Conservation (phyloP, 805 yeast species). For the Candida ortonii region DNA sequence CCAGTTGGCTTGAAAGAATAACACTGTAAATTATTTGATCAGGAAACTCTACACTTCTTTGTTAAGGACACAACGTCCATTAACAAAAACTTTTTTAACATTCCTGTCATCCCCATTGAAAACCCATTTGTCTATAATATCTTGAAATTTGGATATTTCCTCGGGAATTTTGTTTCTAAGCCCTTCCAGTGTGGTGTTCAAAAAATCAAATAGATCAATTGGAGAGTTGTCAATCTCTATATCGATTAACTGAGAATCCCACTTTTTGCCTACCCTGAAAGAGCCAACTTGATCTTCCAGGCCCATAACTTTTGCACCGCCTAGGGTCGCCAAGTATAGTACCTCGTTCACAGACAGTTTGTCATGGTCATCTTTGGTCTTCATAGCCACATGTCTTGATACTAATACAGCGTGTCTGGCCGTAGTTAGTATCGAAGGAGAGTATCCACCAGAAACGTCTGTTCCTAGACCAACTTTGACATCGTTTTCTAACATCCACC, state of each 20-base stretch:
- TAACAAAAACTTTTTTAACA: constrained; percentile 71
- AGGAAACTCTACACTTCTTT: no score
- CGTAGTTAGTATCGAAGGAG: constrained; percentile 56
- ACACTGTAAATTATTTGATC: no score
- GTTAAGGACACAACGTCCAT: constrained; percentile 59
- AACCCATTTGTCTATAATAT: constrained; percentile 76
- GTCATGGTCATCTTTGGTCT: constrained; percentile 37
- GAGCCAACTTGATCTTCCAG: constrained; percentile 57
- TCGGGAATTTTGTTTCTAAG: constrained; percentile 2
- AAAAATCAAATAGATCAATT: constrained; percentile 74
- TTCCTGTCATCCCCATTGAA: constrained; percentile 90
- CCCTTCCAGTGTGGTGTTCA: constrained; percentile 35
- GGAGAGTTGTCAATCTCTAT: constrained; percentile 47
- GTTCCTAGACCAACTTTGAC: constrained; percentile 77
- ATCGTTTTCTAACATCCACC: constrained; percentile 56
- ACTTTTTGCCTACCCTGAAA: constrained; percentile 70
- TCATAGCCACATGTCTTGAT: constrained; percentile 64
- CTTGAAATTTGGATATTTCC: constrained; percentile 36
- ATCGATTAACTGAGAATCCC: constrained; percentile 78
- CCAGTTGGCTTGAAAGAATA: no score
- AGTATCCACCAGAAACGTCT: constrained; percentile 69
- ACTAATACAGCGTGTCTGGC: constrained; percentile 68
- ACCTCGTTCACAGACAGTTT: constrained; percentile 66
- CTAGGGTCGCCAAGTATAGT: constrained; percentile 73
- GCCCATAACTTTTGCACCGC: constrained; percentile 76